Evolutionary conservation across 345 rosid species (phyloP).

Genomic region (Combretum micranthum): DNA sequence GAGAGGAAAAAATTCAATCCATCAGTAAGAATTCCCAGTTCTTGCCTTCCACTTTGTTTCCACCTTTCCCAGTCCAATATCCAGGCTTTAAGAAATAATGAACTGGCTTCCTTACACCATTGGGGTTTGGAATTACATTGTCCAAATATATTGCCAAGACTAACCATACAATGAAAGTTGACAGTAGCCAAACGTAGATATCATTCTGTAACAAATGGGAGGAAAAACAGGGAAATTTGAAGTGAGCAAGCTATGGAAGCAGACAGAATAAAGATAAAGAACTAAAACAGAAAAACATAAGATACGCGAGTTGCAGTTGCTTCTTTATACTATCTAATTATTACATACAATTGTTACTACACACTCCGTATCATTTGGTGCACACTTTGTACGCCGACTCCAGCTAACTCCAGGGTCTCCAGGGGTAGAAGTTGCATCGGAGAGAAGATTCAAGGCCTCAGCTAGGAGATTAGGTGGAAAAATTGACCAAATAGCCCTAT

Average conservation of each 20-base stretch:
- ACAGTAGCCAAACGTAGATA: constrained; percentile 62
- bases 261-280: not conserved
- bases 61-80: constrained; percentile 89
- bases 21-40: constrained; percentile 5
- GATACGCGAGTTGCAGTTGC: too few species aligned
- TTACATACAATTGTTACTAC: constrained; percentile 64
- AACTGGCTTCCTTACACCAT: constrained; percentile 67
- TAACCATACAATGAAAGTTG: constrained; percentile 58
- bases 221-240: not conserved
- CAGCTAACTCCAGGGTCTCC: constrained; percentile 78
- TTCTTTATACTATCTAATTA: too few species aligned
- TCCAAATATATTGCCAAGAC: constrained; percentile 78
- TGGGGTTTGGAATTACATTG: constrained; percentile 72
- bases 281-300: not conserved
- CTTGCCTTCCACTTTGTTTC: constrained; percentile 63
- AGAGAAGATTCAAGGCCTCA: constrained; percentile 41
- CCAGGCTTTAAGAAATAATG: constrained; percentile 74
- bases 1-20: constrained; percentile 4
- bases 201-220: constrained; percentile 54
- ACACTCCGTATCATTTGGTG: constrained; percentile 46
- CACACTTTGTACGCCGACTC: constrained; percentile 54
- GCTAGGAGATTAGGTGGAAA: constrained; percentile 94
- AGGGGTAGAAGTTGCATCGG: constrained; percentile 59
- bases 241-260: not conserved
- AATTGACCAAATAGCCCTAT: constrained; percentile 60